Evolutionary conservation across 139 green algal genomes (phyloP).

Genomic region (Chlorella sp.): DNA sequence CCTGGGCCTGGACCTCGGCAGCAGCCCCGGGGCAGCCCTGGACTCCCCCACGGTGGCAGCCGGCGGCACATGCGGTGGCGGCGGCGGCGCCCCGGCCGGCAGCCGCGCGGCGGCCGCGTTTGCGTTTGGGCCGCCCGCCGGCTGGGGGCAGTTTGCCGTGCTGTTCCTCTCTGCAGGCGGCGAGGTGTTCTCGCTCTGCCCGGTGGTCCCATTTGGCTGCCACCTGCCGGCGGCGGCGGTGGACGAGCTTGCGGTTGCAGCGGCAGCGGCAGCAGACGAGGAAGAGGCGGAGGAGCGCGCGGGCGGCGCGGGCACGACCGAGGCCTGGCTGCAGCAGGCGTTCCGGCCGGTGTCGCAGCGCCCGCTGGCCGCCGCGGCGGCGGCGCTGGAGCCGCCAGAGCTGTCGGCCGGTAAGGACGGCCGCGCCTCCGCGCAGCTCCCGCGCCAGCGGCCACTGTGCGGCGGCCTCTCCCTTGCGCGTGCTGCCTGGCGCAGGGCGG

Average conservation of each 20-base stretch:
- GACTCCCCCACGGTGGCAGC: too few relatives aligned
- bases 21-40: not conserved
- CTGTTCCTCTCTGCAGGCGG: slow-evolving; percentile 51
- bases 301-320: slow-evolving; percentile 5
- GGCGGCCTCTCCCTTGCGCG: too few relatives aligned
- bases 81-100: too few relatives aligned
- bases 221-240: not conserved
- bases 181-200: slow-evolving; percentile 51
- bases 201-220: slow-evolving; percentile 58
- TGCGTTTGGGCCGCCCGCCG: slow-evolving; percentile 42
- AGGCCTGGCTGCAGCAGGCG: slow-evolving; percentile 45
- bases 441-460: too few relatives aligned
- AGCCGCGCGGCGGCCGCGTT: slow-evolving; percentile 45
- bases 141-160: slow-evolving; percentile 56
- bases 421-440: too few relatives aligned
- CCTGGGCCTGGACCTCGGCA: slow-evolving; percentile 9
- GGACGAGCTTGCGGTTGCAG: slow-evolving; percentile 4
- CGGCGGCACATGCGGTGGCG: too few relatives aligned
- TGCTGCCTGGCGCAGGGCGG: too few relatives aligned
- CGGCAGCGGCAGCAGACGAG: not conserved
- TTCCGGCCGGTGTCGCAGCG: slow-evolving; percentile 26
- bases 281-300: not conserved
- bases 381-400: not conserved
- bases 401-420: too few relatives aligned
- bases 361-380: not conserved